These are phyloP conservation scores for Apiospora malaysiana DNA, from an alignment of 2,329 filamentous ascomycete species.

Conservation along the genomic window DNA sequence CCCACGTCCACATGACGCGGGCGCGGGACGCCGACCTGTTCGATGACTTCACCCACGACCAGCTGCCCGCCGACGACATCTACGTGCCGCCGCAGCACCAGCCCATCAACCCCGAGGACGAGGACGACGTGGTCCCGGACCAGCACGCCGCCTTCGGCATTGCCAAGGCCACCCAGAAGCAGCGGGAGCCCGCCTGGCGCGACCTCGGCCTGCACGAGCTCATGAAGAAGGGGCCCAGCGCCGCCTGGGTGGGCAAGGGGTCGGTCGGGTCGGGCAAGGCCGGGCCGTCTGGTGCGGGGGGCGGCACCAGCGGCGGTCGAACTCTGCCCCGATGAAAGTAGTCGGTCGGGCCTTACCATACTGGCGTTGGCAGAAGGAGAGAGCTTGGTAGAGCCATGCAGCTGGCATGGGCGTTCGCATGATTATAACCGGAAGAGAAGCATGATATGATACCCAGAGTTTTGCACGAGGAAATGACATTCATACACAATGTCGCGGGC, in stretches of 20 bases:
- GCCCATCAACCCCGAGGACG: slow-evolving; percentile 85
- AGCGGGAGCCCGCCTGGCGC: slow-evolving; percentile 76
- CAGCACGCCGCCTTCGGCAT: slow-evolving; percentile 90
- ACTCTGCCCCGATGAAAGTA: slow-evolving; percentile 42
- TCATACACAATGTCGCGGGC: background rate
- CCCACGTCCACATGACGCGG: slow-evolving; percentile 76
- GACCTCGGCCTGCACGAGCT: slow-evolving; percentile 76
- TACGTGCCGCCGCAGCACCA: slow-evolving; percentile 81
- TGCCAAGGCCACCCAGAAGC: slow-evolving; percentile 76
- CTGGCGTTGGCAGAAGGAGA: background rate
- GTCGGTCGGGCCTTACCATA: background rate
- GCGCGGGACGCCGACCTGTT: slow-evolving; percentile 78
- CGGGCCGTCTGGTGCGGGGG: background rate
- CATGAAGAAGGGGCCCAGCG: slow-evolving; percentile 65
- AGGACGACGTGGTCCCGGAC: slow-evolving; percentile 87
- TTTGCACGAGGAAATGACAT: background rate
- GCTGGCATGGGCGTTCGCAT: background rate
- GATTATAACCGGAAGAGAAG: background rate
- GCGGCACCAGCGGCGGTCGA: slow-evolving; percentile 31
- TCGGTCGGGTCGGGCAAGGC: background rate
- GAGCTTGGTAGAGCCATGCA: background rate
- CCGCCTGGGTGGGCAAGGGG: slow-evolving; percentile 16
- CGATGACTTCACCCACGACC: slow-evolving; percentile 76
- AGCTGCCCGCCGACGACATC: slow-evolving; percentile 77
- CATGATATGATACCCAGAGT: slow-evolving; percentile 12